Base-by-base conservation (phyloP, 2,329 filamentous ascomycete genomes). In the Pestalotiopsis sp. region DNA sequence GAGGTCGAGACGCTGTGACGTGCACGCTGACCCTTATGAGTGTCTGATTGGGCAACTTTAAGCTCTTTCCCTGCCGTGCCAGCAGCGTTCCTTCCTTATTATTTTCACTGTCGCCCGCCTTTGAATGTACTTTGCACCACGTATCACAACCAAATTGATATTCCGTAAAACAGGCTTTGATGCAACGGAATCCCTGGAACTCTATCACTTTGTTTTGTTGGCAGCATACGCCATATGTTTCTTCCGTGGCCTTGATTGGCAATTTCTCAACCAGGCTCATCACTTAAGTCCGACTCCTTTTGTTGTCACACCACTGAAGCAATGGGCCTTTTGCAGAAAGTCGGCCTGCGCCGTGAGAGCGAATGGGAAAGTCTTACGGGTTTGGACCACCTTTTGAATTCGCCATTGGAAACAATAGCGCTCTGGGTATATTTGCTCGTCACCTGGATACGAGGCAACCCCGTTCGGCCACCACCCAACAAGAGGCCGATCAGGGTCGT, bases 401-500 rank as follows among this genome's bases (percentile, higher is more conserved):
- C 92, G 9, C 93, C 93, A 4, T 81, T 95, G 9, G 88, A 89
- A 70, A 86, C 88, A 59, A 73, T 93, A 67, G 83, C 91, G 70
- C 84, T 87, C 69, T 83, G 87, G 56, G 76, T 93, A 69, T 93
- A 95, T 81, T 83, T 84, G 68, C 66, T 91, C 62, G 81, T 95
- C 68, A 86, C 92, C 45, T 83, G 84, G 73, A 86, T 97, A 3
- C 92, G 93, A 36, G 91, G 92, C 2, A 79, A 84, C 12, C 89
- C 92, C 0, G 88, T 90, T 73, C 83, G 79, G 17, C 88, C 90
- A 12, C 86, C 89, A 2, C 83, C 83, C 40, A 82, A 85, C 67
- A 83, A 83, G 68, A 83, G 82, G 1, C 82, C 88, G 6, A 88
- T 98, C 76, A 90, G 90, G 69, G 86, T 98, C 31, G 93, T 98